Base-by-base conservation (phyloP, 352 stramenopile species). In the Phytophthora citricola region DNA sequence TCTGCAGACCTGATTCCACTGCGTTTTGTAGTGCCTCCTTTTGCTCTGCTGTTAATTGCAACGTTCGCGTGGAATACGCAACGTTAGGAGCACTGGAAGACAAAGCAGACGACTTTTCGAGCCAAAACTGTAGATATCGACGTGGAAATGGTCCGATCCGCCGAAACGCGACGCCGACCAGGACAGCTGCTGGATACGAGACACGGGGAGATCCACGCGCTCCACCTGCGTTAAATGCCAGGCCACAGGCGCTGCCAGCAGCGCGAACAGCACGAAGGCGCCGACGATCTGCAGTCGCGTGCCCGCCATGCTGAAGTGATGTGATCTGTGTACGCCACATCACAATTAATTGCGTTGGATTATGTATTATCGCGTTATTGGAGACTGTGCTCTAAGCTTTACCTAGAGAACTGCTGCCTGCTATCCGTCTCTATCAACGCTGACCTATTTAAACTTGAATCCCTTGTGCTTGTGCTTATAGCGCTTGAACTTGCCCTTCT, bases 271-370 rank as follows among this genome's bases (percentile, higher is more conserved):
- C 70, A 88, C 80, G 69, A 94, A 92, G 51, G 76, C 78, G 51
- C 74, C 79, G 22, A 93, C 85, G 62, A 93, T 87, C 52, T 90
- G 80, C 58, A 94, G 70, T 46, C 86, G 77, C 31, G 85, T 92
- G 52, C 83, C 85, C 26, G 79, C 83, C 85, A 94, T 94, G 6
- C 8, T 36, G 31, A 36, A 36, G 31, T 36, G 31, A 36, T 11
- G 10, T 36, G 3, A 36, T 36, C 11, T 36, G 11, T 9, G 31
- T 36, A 4, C 31, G 4, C 8, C 9, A 36, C 31, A 36, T 36
- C 31, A 36, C 31, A 36, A 36, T 36, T 36, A 36, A 36, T 44
- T 46, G 39, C 31, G 10, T 32, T 63, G 14, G 17, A 55, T 32
- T 5, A 55, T 32, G 5, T 41, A 7, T 63, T 63, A 48, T 45